Conservation (phyloP, 768 basidiomycete species). For the Mycena leptocephala region DNA sequence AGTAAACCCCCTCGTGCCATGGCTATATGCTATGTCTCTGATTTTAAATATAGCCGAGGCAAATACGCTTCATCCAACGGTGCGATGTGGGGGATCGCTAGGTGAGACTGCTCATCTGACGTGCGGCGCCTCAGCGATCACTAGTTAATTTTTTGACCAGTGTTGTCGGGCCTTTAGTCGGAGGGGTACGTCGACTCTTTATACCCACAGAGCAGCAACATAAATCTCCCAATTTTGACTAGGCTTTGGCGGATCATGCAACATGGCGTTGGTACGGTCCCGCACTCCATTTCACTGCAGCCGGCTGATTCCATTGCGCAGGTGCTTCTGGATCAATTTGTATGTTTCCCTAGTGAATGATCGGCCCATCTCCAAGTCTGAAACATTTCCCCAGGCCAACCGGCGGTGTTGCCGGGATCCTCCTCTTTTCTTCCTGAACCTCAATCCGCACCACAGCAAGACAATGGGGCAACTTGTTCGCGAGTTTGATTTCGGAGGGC, state of each 20-base stretch:
- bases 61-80: constrained; percentile 82
- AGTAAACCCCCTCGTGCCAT: constrained; percentile 61
- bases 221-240: neutral
- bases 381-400: constrained; percentile 67
- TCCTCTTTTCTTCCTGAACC: constrained; percentile 84
- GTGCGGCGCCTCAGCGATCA: neutral
- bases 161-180: constrained; percentile 86
- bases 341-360: constrained; percentile 45
- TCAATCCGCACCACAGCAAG: constrained; percentile 79
- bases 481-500: constrained; percentile 83
- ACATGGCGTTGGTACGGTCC: constrained; percentile 88
- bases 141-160: constrained; percentile 50
- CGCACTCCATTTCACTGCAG: too few species aligned
- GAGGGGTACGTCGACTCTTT: constrained; percentile 72
- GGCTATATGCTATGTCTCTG: neutral
- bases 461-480: constrained; percentile 68
- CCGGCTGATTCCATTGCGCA: too few species aligned
- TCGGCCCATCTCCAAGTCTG: too few species aligned
- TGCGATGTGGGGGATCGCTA: constrained; percentile 86
- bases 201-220: too few species aligned
- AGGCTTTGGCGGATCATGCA: constrained; percentile 83
- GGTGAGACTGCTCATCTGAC: constrained; percentile 34
- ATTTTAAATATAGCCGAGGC: constrained; percentile 67
- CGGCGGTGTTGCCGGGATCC: constrained; percentile 72
- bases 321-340: constrained; percentile 88